Evolutionary conservation across 2,329 filamentous ascomycete genomes (phyloP), one percentile per base, ranked within the genome.

Genomic region (Emergomyces pasteurianus): DNA sequence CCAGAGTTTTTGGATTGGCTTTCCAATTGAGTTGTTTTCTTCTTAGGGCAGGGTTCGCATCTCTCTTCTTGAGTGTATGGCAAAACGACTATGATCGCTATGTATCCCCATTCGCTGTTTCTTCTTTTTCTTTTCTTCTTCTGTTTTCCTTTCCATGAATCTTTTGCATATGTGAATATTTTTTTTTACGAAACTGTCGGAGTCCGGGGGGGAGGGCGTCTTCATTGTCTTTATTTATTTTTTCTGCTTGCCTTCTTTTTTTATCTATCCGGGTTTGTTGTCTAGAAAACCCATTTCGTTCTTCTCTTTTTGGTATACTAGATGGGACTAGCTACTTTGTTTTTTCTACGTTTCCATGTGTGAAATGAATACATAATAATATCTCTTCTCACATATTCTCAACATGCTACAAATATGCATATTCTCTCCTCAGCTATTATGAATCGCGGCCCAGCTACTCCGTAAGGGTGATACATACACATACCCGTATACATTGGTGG

Each of bases 1-100:
- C 94, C 94, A 0, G 89, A 86, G 56, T 86, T 87, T 65, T 67
- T 87, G 65, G 83, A 86, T 62, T 87, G 84, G 84, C 71, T 87
- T 54, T 54, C 52, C n/a, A 53, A 7, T 43, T 59, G 31, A 53
- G 34, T 31, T 31, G 31, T n/a, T n/a, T n/a, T n/a, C n/a, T n/a
- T n/a, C n/a, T n/a, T n/a, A n/a, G n/a, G n/a, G n/a, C n/a, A n/a
- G n/a, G n/a, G 10, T 18, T 18, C 16, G 31, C 28, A 12, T 31
- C 26, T 49, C 21, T 34, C 2, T 49, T 21, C n/a, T 5, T 34
- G 10, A 8, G n/a, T 46, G n/a, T 43, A 31, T 18, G 1, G n/a
- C 7, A 18, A 46, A 10, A 21, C 42, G 42, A 43, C 7, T 3
- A 31, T 43, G 18, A 43, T 43, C 40, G 40, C n/a, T 14, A 18